phyloP scores from a whole-genome alignment of 2,329 filamentous ascomycete species.

The Ascochyta koolunga region DNA sequence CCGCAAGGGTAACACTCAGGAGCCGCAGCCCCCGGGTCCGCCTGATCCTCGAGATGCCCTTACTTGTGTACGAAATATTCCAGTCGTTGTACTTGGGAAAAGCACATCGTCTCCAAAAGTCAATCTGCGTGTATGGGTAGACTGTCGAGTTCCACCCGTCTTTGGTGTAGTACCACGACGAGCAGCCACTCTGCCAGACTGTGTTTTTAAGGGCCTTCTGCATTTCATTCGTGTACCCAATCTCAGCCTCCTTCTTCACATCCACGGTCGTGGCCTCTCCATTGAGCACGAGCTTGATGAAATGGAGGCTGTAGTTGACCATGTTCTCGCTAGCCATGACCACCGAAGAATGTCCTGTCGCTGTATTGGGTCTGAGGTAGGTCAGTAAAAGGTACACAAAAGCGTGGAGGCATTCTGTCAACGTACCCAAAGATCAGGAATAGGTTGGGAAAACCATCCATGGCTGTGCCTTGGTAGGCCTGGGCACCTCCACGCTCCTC shows the following conservation, averaged over 20 bases:
- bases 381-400: conserved; percentile 69
- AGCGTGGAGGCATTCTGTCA: background rate
- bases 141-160: conserved; percentile 80
- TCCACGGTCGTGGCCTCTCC: conserved; percentile 91
- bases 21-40: conserved; percentile 23
- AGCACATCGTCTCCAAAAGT: conserved; percentile 57
- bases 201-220: conserved; percentile 53
- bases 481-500: conserved; percentile 63
- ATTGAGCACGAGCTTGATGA: conserved; percentile 72
- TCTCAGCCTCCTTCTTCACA: conserved; percentile 77
- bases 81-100: conserved; percentile 63
- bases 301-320: conserved; percentile 64
- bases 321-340: conserved; percentile 67
- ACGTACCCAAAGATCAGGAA: no score
- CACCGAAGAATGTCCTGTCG: conserved; percentile 66
- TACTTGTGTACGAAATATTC: conserved; percentile 58
- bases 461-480: conserved; percentile 64
- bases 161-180: conserved; percentile 73
- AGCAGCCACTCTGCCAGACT: conserved; percentile 59
- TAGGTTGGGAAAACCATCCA: conserved; percentile 47
- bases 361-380: conserved; percentile 65
- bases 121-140: conserved; percentile 61
- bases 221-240: conserved; percentile 61
- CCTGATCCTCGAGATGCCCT: conserved; percentile 50
- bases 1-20: conserved; percentile 24